Conservation (phyloP, 345 rosid species). For the Mallotus nudiflorus region DNA sequence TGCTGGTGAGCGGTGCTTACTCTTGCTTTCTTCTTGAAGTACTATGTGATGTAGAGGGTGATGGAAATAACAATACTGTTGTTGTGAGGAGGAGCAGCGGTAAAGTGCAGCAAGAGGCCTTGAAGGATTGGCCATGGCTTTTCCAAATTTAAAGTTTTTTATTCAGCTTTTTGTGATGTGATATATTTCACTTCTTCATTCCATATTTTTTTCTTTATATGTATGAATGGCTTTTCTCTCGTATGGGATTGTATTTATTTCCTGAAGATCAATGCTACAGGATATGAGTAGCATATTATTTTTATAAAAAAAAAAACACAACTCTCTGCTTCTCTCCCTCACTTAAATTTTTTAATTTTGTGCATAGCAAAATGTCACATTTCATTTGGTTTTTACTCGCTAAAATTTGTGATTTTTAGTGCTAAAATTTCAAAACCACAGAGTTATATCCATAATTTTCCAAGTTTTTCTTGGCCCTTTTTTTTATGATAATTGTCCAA, state of each 20-base stretch:
- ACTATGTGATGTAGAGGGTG: conserved; percentile 62
- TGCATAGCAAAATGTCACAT: too few relatives aligned
- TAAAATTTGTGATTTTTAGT: too few relatives aligned
- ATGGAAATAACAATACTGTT: conserved; percentile 15
- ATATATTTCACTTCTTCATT: neutral
- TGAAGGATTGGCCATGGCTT: conserved; percentile 86
- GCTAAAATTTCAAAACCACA: too few relatives aligned
- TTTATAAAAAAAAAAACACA: too few relatives aligned
- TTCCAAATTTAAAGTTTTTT: conserved; percentile 69
- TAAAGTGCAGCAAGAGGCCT: conserved; percentile 66
- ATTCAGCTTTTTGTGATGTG: too few relatives aligned
- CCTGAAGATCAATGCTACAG: neutral
- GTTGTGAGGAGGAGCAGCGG: conserved; percentile 46
- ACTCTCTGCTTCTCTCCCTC: too few relatives aligned
- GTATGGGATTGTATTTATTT: neutral
- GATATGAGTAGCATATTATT: too few relatives aligned
- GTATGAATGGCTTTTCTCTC: neutral
- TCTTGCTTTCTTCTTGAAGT: conserved; percentile 88
- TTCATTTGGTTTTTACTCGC: too few relatives aligned
- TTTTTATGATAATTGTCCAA: too few relatives aligned
- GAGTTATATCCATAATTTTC: too few relatives aligned
- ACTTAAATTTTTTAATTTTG: too few relatives aligned
- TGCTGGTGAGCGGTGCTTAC: conserved; percentile 75
- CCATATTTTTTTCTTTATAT: neutral
- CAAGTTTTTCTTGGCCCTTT: too few relatives aligned